Percentiles rank a stretch among this genome's conserved stretches.
phyloP scores from a whole-genome alignment of 1,139 yeast species.

The Tardiomyces blankii region DNA sequence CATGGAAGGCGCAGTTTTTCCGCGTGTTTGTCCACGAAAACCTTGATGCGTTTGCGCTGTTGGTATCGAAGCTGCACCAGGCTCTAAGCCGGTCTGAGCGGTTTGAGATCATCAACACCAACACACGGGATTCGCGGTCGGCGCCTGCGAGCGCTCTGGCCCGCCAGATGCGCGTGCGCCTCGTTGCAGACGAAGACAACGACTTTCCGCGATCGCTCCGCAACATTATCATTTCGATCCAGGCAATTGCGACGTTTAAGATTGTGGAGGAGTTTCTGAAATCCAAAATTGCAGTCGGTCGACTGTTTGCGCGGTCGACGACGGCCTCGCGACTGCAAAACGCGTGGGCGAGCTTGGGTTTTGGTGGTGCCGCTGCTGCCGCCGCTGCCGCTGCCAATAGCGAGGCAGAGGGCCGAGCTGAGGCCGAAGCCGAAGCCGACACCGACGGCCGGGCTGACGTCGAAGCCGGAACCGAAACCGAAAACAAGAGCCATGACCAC shows the following conservation, averaged over 20 bases:
- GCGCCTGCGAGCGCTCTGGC: slow-evolving; percentile 53
- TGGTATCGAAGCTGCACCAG: slow-evolving; percentile 56
- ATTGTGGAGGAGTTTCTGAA: slow-evolving; percentile 50
- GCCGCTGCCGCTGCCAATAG: not conserved
- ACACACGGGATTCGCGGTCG: slow-evolving; percentile 21
- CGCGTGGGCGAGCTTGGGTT: not conserved
- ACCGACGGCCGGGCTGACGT: not conserved
- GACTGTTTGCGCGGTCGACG: not conserved
- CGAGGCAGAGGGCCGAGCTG: not conserved
- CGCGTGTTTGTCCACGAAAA: slow-evolving; percentile 33
- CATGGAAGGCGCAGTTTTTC: slow-evolving; percentile 30
- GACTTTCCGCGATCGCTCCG: slow-evolving; percentile 11
- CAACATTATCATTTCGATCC: slow-evolving; percentile 44
- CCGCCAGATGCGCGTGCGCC: slow-evolving; percentile 53
- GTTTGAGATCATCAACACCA: slow-evolving; percentile 59
- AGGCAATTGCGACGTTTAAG: slow-evolving; percentile 78
- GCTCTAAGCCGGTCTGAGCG: slow-evolving; percentile 66
- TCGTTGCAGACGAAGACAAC: slow-evolving; percentile 28
- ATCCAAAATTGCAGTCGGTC: slow-evolving; percentile 13
- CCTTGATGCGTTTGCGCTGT: slow-evolving; percentile 28
- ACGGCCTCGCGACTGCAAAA: not conserved
- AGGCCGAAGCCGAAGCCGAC: not conserved
- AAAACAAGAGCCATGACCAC: too few relatives aligned
- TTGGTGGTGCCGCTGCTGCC: not conserved
- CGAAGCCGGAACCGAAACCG: not conserved